These are phyloP conservation scores for Priceomyces carsonii DNA, from an alignment of 805 yeast species.

Conservation along the genomic window DNA sequence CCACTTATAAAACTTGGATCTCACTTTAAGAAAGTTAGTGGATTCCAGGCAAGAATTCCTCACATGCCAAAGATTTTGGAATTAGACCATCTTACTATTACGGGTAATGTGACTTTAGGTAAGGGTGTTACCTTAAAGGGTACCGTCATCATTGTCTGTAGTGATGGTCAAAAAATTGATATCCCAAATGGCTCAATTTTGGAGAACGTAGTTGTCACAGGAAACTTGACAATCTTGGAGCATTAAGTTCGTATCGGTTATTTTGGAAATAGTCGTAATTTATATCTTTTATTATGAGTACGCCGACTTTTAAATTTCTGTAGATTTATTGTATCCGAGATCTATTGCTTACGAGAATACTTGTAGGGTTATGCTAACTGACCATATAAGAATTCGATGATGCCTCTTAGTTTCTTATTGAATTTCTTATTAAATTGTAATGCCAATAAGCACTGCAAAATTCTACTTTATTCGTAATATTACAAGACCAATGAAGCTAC, in stretches of 20 bases:
- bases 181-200: conserved; percentile 94
- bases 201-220: conserved; percentile 96
- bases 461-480: too few species aligned
- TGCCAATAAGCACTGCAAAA: too few species aligned
- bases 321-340: too few species aligned
- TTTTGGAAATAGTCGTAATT: background rate
- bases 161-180: conserved; percentile 94
- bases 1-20: conserved; percentile 96
- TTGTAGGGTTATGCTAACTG: too few species aligned
- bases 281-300: too few species aligned
- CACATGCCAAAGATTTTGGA: conserved; percentile 96
- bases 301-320: too few species aligned
- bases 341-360: too few species aligned
- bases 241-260: conserved; percentile 47
- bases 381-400: too few species aligned
- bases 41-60: conserved; percentile 85
- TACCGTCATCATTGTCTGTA: conserved; percentile 95
- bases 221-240: conserved; percentile 91
- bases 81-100: conserved; percentile 94
- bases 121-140: conserved; percentile 90
- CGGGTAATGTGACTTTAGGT: conserved; percentile 94
- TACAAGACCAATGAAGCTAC: too few species aligned
- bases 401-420: too few species aligned
- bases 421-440: too few species aligned
- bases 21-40: conserved; percentile 92